Percentiles rank a stretch among this genome's conserved stretches.
These are phyloP conservation scores for Euphorbia schlechtendalii DNA, from an alignment of 441 rosid species.

Conservation along the genomic window DNA sequence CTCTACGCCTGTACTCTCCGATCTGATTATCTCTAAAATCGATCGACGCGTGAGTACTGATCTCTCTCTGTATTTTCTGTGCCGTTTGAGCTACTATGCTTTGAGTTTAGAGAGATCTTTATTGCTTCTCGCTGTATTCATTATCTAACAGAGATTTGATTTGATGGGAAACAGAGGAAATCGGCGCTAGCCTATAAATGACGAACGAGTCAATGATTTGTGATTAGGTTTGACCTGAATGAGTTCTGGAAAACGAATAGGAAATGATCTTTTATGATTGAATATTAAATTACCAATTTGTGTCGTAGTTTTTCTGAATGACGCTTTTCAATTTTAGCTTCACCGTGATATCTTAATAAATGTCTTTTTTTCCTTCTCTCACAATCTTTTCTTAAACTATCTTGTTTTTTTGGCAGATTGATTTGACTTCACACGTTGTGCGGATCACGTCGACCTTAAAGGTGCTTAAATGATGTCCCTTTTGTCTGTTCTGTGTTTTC, in stretches of 20 bases:
- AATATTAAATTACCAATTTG: not conserved
- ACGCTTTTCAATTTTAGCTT: not conserved
- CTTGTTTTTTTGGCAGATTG: slow-evolving; percentile 48
- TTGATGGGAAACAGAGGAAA: too few species aligned
- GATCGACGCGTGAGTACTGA: slow-evolving; percentile 74
- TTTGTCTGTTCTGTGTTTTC: not conserved
- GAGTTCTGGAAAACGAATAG: not conserved
- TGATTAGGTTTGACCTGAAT: not conserved
- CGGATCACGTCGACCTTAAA: slow-evolving; percentile 63
- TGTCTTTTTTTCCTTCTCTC: not conserved
- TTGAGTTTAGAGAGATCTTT: slow-evolving; percentile 5
- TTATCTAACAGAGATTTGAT: too few species aligned
- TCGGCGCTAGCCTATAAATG: too few species aligned
- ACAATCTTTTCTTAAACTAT: not conserved
- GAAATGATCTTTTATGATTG: not conserved
- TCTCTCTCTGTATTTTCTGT: slow-evolving; percentile 7
- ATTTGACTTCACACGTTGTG: slow-evolving; percentile 70
- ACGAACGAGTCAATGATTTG: too few species aligned
- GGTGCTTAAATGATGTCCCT: slow-evolving; percentile 33
- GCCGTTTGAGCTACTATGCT: not conserved
- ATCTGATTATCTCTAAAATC: slow-evolving; percentile 77
- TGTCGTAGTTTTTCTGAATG: not conserved
- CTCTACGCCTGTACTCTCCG: slow-evolving; percentile 56
- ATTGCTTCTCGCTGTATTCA: not conserved
- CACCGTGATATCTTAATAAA: too few species aligned